Evolutionary conservation across 805 yeast species (phyloP).

Genomic region (Ogataea minuta): DNA sequence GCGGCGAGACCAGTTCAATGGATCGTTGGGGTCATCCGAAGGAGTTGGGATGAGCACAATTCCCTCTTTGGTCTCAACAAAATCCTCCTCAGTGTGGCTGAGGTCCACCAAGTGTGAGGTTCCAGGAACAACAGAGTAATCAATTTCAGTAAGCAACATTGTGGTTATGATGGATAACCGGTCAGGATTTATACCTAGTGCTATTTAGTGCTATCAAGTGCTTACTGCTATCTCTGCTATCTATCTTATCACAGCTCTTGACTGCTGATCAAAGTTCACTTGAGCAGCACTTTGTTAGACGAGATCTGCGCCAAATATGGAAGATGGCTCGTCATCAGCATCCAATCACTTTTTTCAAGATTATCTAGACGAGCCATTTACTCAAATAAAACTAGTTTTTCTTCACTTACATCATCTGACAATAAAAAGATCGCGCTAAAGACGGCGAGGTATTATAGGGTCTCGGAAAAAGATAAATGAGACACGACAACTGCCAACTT

Average conservation of each 20-base stretch:
- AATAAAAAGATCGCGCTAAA: no score
- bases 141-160: conserved; percentile 9
- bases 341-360: no score
- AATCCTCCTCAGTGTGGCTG: conserved; percentile 5
- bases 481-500: background rate
- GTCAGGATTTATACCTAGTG: no score
- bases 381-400: no score
- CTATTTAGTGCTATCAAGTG: no score
- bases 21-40: conserved; percentile 66
- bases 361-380: no score
- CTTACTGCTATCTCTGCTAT: background rate
- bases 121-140: conserved; percentile 16
- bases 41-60: conserved; percentile 66
- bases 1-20: conserved; percentile 56
- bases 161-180: no score
- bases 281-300: background rate
- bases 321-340: background rate
- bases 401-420: no score
- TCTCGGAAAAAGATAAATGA: no score
- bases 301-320: background rate
- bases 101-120: conserved; percentile 18
- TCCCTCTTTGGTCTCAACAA: conserved; percentile 24
- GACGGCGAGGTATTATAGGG: no score
- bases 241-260: background rate
- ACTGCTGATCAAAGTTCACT: background rate